A percentile compares a stretch with the other conserved stretches of the same genome.
Evolutionary conservation across 768 basidiomycete genomes (phyloP).

Genomic region (Boletellus sp.): DNA sequence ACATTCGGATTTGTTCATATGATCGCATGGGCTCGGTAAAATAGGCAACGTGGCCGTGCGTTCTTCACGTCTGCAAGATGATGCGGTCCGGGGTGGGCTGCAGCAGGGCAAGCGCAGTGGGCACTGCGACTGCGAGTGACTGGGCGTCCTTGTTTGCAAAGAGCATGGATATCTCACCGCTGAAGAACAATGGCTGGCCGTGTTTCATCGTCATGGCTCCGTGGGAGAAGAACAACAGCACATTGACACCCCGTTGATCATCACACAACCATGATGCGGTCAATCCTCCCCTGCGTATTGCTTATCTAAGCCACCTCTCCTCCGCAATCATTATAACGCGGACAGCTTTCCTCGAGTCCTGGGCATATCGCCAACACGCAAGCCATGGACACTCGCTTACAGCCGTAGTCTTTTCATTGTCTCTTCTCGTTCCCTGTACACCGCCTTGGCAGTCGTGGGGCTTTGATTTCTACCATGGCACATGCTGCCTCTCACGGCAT

Average conservation of each 20-base stretch:
- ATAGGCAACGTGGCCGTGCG: neutral
- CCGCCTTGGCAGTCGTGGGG: neutral
- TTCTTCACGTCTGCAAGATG: neutral
- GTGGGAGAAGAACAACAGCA: slow-evolving; percentile 1
- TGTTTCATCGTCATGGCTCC: neutral
- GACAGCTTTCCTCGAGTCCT: too few species aligned
- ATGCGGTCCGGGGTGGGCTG: neutral
- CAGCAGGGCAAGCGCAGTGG: neutral
- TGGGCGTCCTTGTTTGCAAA: neutral
- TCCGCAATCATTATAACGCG: neutral
- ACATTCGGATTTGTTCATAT: slow-evolving; percentile 12
- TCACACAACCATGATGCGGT: neutral
- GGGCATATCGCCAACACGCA: too few species aligned
- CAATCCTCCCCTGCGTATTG: neutral
- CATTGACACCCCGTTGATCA: neutral
- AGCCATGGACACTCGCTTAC: too few species aligned
- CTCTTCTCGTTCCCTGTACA: too few species aligned
- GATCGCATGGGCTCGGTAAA: neutral
- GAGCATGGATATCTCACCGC: neutral
- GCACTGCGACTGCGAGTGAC: neutral
- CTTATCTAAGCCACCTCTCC: slow-evolving; percentile 13
- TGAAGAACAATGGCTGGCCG: slow-evolving; percentile 1
- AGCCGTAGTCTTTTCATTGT: too few species aligned
- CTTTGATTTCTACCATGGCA: neutral
- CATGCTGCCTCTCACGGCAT: neutral